These are phyloP conservation scores for Hibiscus tridactylites DNA, from an alignment of 345 rosid genomes.

Conservation along the genomic window DNA sequence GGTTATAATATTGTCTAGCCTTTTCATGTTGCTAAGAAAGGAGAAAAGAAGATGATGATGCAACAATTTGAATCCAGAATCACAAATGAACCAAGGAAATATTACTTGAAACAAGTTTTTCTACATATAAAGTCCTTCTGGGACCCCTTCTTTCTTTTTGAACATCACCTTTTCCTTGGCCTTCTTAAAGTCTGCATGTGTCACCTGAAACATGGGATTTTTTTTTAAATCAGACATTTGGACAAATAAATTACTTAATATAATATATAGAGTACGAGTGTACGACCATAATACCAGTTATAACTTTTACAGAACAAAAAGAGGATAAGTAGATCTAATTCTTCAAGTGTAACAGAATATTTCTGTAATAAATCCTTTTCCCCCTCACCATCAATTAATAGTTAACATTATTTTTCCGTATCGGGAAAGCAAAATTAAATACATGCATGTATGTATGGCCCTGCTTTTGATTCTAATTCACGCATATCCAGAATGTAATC, in stretches of 20 bases:
- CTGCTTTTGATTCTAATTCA: neutral
- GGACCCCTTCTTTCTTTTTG: constrained; percentile 99
- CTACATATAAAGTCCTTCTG: constrained; percentile 53
- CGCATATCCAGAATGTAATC: neutral
- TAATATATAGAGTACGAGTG: neutral
- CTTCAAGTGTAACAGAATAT: neutral
- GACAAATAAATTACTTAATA: neutral
- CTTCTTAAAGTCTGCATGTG: constrained; percentile 82
- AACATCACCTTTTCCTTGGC: constrained; percentile 98
- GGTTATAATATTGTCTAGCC: too few relatives aligned
- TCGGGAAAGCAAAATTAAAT: neutral
- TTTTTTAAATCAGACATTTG: neutral
- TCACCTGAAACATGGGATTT: constrained; percentile 45
- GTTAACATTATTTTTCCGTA: neutral
- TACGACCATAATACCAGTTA: neutral
- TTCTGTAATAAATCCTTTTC: neutral
- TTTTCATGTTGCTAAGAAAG: too few relatives aligned
- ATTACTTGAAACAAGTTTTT: neutral
- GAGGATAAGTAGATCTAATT: neutral
- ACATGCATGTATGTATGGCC: neutral
- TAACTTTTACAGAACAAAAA: neutral
- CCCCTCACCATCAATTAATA: neutral
- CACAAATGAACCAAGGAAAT: neutral
- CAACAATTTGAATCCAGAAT: neutral
- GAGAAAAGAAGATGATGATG: neutral